These are phyloP conservation scores for Eremochloa ophiuroides DNA, from an alignment of 176 grass and related monocot genomes.

Conservation along the genomic window DNA sequence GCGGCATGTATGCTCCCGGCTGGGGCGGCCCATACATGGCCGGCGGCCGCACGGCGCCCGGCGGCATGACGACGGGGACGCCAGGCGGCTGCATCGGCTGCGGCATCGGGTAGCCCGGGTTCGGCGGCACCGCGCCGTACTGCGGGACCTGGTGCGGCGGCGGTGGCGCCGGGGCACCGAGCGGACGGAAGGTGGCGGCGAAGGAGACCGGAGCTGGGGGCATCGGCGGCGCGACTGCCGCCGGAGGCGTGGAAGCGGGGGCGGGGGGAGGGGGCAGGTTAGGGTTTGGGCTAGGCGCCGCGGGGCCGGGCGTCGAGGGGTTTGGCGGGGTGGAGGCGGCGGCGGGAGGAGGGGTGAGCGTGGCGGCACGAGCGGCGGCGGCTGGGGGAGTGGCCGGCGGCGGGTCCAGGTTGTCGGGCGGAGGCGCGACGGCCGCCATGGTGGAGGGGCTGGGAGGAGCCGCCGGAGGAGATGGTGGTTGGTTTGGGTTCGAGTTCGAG, in stretches of 20 bases:
- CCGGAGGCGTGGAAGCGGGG: background rate
- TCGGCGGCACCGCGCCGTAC: constrained; percentile 39
- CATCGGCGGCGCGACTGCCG: constrained; percentile 11
- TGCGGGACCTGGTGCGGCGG: constrained; percentile 27
- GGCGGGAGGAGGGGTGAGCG: constrained; percentile 4
- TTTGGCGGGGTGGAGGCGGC: constrained; percentile 29
- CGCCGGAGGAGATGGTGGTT: background rate
- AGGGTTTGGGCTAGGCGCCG: constrained; percentile 36
- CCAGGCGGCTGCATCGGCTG: constrained; percentile 51
- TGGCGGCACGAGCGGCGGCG: background rate
- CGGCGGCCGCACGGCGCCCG: constrained; percentile 23
- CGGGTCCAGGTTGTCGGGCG: constrained; percentile 38
- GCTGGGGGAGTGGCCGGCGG: constrained; percentile 22
- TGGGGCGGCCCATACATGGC: constrained; percentile 45
- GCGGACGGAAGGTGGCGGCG: constrained; percentile 44
- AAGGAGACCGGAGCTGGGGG: constrained; percentile 26
- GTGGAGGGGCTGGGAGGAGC: background rate
- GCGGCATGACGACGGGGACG: constrained; percentile 31
- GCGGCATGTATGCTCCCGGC: constrained; percentile 33
- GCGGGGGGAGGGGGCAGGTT: background rate
- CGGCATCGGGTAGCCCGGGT: constrained; percentile 40
- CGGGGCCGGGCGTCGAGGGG: background rate
- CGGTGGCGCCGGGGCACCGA: constrained; percentile 30
- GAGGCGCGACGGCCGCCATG: constrained; percentile 55
- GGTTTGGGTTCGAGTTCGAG: background rate